Evolutionary conservation across 1,284 basidiomycete species (phyloP), one percentile per base, ranked within the genome.

Genomic region (Cryptococcus sp.): DNA sequence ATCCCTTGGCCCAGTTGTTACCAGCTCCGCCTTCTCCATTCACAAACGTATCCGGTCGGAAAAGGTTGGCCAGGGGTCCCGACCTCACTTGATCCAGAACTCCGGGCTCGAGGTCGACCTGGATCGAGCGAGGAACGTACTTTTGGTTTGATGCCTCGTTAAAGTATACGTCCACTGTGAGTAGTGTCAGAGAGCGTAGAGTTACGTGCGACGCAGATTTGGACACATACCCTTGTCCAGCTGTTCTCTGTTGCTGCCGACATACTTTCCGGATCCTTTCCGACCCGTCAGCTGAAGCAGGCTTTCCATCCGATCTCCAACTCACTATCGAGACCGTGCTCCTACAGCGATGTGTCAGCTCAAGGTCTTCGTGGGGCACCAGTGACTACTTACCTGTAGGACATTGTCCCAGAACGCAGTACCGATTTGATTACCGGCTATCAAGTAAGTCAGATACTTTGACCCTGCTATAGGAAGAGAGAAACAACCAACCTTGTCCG

Each of bases 71-170:
- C 50, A 78, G 64, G 16, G 71, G 67, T 73, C 85, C 66, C 60
- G 90, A 88, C 58, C 83, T 74, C 59, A 82, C 75, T 40, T 79
- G 84, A 70, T 95, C 87, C 72, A 89, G 88, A 17, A 96, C 94
- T 30, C 91, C 90, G n/a, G 87, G 83, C 78, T 97, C 93, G 53
- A 97, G 82, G 81, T 97, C 93, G 69, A 97, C 81, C 72, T 93
- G 89, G 38, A 94, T 85, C 66, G 90, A 92, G 54, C 93, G 85
- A n/a, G 93, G 93, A n/a, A 97, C 91, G 66, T 91, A 94, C 66
- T 75, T 75, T 42, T 62, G 52, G 57, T 72, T 73, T 17, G 65
- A 57, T 2, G 74, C 75, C 68, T 80, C 78, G 66, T 69, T 73
- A 62, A 78, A 80, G 73, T 80, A 80, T 51, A 80, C 79, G 52